Evolutionary conservation across 306 rosid species (phyloP), one percentile per base, ranked within the genome.

Genomic region (Quercus wislizeni): DNA sequence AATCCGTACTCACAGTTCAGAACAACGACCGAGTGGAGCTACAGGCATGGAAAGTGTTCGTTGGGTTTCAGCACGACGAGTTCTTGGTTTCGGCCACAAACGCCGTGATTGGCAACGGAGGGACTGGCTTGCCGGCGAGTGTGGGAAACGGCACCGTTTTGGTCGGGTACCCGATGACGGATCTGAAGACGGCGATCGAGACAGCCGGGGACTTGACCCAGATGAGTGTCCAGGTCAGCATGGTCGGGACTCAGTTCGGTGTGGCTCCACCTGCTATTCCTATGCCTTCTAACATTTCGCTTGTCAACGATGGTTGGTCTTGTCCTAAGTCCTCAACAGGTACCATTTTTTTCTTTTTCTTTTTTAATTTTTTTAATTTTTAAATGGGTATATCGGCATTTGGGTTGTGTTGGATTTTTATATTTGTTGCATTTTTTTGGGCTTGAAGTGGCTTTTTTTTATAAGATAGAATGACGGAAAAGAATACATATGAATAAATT

Each of bases 121-220:
- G 98, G 30, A 75, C 77, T 0, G 68, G 54, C 7, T 31, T 88
- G 35, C 99, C 98, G 2, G 94, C 88, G 23, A 43, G 63, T 2
- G 97, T 96, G 4, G 94, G 88, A 0, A 96, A 93, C 73, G 99
- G 97, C 19, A 93, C 98, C 7, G 64, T 92, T 54, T 88, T 96
- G 1, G 91, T 92, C 0, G 99, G 99, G 2, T 90, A 71, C 12
- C 93, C 99, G 6, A 74, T 75, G 93, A 87, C 94, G 1, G 98
- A 96, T 83, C 96, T 96, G 77, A 90, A 90, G 80, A 91, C 99
- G 55, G 99, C 99, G 65, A 86, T 84, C 18, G 88, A 90, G 76
- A 96, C 99, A 0, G 99, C 99, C 1, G 99, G 99, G 0, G 99
- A 96, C 63, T 31, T 89, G 83, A 83, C 86, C 54, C 98, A 96